Evolutionary conservation across 1,284 basidiomycete species (phyloP), one percentile per base, ranked within the genome.

Genomic region (Ganoderma boninense): DNA sequence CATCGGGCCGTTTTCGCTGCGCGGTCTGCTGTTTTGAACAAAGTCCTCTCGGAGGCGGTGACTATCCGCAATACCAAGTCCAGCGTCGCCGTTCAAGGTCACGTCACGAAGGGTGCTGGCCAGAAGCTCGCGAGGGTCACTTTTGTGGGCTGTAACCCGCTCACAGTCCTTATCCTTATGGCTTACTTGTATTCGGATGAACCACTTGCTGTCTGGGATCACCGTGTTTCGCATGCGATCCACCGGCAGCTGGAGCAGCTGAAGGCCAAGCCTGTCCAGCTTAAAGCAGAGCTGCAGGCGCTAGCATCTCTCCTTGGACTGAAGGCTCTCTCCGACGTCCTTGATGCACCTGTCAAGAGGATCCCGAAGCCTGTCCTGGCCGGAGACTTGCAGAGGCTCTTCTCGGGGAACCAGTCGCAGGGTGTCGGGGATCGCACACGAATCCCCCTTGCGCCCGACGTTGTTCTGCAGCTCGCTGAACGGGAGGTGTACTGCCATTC

Each of bases 111-210:
- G 74, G 38, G 57, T 57, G 38, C 57, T 23, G 42, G 57, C 13
- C 52, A 60, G 42, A 44, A 69, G 62, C 64, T 64, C 68, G 49
- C 61, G 66, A 76, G 79, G 65, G 76, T 91, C 38, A 78, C 76
- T 5, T 74, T 94, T 52, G 75, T 79, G 0, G 88, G 89, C 2
- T 89, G 88, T 73, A 87, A 89, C 59, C 84, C 92, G 0, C 82
- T 96, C 4, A 85, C 95, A 0, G 82, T 93, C 5, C 86, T 98
- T 11, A 86, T 98, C 32, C 83, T 99, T 7, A 79, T 98, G 20
- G 88, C 92, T 62, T 99, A 97, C 78, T 79, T 99, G 14, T 99
- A 99, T 82, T 89, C 94, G 2, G 97, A 99, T 79, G 88, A 92
- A 38, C 80, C 97, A 0, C 86, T 95, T 8, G 90, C 95, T 0